Evolutionary conservation across 2,329 filamentous ascomycete species (phyloP), one percentile per base, ranked within the genome.

Genomic region (Akanthomyces lecanii): DNA sequence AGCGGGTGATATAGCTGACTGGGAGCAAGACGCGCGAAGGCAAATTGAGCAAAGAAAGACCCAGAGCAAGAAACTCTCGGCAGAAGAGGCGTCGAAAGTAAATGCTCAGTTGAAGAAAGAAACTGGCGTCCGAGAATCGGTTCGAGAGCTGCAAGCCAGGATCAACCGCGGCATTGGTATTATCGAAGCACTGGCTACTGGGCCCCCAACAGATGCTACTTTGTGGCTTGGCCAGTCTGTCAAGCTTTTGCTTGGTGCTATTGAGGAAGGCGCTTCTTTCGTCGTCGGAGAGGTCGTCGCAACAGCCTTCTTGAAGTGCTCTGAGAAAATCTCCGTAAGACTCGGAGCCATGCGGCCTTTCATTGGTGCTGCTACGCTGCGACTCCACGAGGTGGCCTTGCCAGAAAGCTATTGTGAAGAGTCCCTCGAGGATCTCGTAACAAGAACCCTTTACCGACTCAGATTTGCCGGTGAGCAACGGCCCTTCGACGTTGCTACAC

Each of bases 31-130:
- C 67, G 82, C 99, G 8, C 84, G 93, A 63, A 83, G 86, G 45
- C 92, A 97, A 69, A 77, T 99, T 47, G 92, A 93, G n/a, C 84
- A 91, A 72, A 99, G 98, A 80, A 97, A 94, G 75, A 94, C 94
- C 1, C 86, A 90, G 65, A 87, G 92, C 69, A 94, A 92, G 78
- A 99, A 97, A 76, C 85, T 98, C 11, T 95, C 91, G 0, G 78
- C 91, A 0, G 95, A 98, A 42, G 94, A 99, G 71, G 89, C 89
- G 67, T 85, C 89, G 36, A 98, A 97, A 75, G 90, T 98, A 63
- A 94, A 95, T 59, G 89, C 91, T 7, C 95, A 99, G 71, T 79
- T 98, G 30, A 89, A 86, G 64, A 98, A 97, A 75, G 95, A 99
- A 74, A 81, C 89, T 1, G 83, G 81, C 55, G 95, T 97, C 63